Conservation (phyloP, 2,329 filamentous ascomycete species). For the Drechslera avenae region DNA sequence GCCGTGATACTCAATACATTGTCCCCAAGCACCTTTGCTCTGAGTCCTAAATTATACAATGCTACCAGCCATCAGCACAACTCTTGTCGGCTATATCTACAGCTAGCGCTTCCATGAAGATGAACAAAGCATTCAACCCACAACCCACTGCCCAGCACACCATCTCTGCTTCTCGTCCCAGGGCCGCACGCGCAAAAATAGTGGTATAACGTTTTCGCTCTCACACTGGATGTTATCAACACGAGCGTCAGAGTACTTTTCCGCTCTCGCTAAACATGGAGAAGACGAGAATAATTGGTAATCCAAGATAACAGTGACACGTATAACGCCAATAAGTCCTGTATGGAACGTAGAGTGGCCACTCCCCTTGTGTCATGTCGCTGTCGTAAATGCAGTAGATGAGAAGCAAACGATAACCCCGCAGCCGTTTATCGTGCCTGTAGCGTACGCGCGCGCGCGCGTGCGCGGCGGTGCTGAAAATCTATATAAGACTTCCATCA, state of each 20-base stretch:
- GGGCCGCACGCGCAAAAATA: slow-evolving; percentile 9
- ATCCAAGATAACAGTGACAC: slow-evolving; percentile 38
- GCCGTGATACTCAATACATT: slow-evolving; percentile 15
- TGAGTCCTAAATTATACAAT: slow-evolving; percentile 26
- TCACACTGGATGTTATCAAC: slow-evolving; percentile 6
- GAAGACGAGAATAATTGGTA: slow-evolving; percentile 27
- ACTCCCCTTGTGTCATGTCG: slow-evolving; percentile 44
- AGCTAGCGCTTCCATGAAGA: slow-evolving; percentile 8
- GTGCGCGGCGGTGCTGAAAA: slow-evolving; percentile 13
- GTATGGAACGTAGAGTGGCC: slow-evolving; percentile 22
- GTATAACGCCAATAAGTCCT: slow-evolving; percentile 38
- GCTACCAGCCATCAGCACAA: slow-evolving; percentile 12
- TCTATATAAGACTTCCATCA: slow-evolving; percentile 19
- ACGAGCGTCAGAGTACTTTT: slow-evolving; percentile 7
- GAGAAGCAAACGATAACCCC: slow-evolving; percentile 31
- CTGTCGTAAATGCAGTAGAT: slow-evolving; percentile 50
- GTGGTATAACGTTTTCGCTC: slow-evolving; percentile 11
- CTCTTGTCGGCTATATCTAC: not conserved
- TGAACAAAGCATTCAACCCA: slow-evolving; percentile 4
- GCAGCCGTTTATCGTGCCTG: slow-evolving; percentile 9
- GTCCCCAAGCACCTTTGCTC: slow-evolving; percentile 13
- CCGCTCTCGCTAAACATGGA: slow-evolving; percentile 5
- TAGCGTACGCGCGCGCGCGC: slow-evolving; percentile 7
- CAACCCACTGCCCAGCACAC: slow-evolving; percentile 3
- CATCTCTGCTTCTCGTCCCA: slow-evolving; percentile 3